Evolutionary conservation across 2,329 filamentous ascomycete species (phyloP).

Genomic region (Colletotrichum sp.): DNA sequence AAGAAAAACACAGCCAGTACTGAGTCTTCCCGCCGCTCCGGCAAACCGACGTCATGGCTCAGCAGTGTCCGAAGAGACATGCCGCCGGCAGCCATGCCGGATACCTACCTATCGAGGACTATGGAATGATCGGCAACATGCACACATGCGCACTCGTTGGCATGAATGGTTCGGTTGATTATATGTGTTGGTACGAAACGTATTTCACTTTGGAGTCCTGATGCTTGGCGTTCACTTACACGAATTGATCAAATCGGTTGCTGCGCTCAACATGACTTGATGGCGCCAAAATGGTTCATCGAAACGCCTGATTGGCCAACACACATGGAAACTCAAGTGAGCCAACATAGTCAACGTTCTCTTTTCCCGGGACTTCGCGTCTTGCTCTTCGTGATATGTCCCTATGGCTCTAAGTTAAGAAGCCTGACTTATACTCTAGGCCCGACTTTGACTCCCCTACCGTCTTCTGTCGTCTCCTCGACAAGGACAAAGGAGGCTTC

Average conservation of each 20-base stretch:
- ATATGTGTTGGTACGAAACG: conserved; percentile 72
- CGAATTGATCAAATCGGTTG: not conserved
- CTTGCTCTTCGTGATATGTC: not conserved
- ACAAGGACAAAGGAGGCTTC: conserved; percentile 76
- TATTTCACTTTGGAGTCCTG: not conserved
- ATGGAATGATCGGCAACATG: conserved; percentile 84
- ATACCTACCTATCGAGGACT: conserved; percentile 73
- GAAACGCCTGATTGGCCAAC: not conserved
- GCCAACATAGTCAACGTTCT: not conserved
- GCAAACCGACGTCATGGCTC: conserved; percentile 31
- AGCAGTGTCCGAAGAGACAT: conserved; percentile 34
- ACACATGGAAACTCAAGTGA: not conserved
- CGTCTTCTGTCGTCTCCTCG: conserved; percentile 75
- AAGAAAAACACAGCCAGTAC: not conserved
- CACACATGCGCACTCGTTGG: conserved; percentile 77
- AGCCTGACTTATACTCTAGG: conserved; percentile 43
- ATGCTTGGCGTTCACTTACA: not conserved
- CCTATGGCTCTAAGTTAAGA: not conserved
- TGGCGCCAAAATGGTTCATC: not conserved
- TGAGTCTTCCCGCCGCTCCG: not conserved
- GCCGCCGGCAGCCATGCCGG: conserved; percentile 41
- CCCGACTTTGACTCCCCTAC: conserved; percentile 81
- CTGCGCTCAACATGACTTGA: not conserved
- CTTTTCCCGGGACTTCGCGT: not conserved
- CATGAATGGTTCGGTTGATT: conserved; percentile 76